Percentiles rank a stretch among this genome's conserved stretches.
phyloP scores from a whole-genome alignment of 805 yeast species.

The Schwanniomyces sp. region DNA sequence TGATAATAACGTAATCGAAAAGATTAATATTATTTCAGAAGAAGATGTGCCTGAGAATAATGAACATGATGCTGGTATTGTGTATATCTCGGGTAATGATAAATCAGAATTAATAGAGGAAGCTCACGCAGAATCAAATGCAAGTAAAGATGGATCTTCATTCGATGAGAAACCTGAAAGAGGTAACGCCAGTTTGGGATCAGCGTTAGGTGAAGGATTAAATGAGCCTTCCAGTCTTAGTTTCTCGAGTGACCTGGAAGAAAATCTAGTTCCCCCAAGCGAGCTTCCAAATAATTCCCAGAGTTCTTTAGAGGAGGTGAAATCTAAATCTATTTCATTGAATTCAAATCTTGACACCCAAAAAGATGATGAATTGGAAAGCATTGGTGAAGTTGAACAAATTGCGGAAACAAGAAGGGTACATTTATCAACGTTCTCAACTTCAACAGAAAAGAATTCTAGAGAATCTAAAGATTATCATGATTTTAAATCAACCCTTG shows the following conservation, averaged over 20 bases:
- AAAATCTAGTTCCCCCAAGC: neutral
- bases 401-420: neutral
- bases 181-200: neutral
- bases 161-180: neutral
- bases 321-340: neutral
- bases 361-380: neutral
- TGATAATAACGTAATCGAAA: neutral
- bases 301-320: neutral
- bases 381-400: neutral
- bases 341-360: neutral
- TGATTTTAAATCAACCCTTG: conserved; percentile 37
- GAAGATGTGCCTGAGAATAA: neutral
- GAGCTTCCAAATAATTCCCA: neutral
- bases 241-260: neutral
- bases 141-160: neutral
- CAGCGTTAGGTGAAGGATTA: neutral
- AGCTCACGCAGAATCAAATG: too few species aligned
- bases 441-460: neutral
- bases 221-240: neutral
- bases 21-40: neutral
- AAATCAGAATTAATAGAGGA: neutral
- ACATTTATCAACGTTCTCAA: conserved; percentile 1
- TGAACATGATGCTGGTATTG: neutral
- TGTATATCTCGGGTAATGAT: neutral
- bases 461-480: conserved; percentile 7